Evolutionary conservation across 116 monocot species (phyloP), one percentile per base, ranked within the genome.

Genomic region (Phalaenopsis hybrid): DNA sequence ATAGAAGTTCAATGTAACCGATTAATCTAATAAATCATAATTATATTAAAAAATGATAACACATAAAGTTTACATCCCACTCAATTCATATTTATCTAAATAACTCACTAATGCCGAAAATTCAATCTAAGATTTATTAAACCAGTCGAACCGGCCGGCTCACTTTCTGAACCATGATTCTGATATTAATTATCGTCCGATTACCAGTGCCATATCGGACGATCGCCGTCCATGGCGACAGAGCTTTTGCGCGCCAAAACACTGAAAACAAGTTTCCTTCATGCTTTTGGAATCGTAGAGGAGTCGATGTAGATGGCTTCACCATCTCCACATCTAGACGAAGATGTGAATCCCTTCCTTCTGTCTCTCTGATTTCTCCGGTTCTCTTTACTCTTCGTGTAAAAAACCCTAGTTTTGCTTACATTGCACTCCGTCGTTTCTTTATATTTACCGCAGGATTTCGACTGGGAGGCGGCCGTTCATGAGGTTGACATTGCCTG

Each of bases 381-480:
- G 21, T 23, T 23, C 5, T 5, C 4, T 7, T 63, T 21, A 0
- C 21, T 63, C 21, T 63, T 37, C 37, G 4, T 18, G 20, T 5
- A 46, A 7, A 55, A 67, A 79, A 74, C 78, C 81, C 78, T 81
- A 84, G 41, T 59, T 69, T 75, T 81, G 58, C 23, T 34, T 52
- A 49, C 16, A 44, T 25, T 34, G 61, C 41, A 17, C 55, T 67
- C 20, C 21, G 57, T 21, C 18, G 16, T 20, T 12, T 37, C 81
- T 43, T 41, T 80, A 12, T 69, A 23, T 37, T 37, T 70, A 34
- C 44, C 63, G 85, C 86, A 99, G 93, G 96, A 84, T 12, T 95
- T 99, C 86, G 98, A 99, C 70, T 99, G 98, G 98, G 98, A 99
- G 65, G 95, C 95, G 76, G 98, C 98, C 48, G 93, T 91, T 65